Evolutionary conservation across 768 basidiomycete genomes (phyloP), one percentile per base, ranked within the genome.

Genomic region (Lactarius akahatsu): DNA sequence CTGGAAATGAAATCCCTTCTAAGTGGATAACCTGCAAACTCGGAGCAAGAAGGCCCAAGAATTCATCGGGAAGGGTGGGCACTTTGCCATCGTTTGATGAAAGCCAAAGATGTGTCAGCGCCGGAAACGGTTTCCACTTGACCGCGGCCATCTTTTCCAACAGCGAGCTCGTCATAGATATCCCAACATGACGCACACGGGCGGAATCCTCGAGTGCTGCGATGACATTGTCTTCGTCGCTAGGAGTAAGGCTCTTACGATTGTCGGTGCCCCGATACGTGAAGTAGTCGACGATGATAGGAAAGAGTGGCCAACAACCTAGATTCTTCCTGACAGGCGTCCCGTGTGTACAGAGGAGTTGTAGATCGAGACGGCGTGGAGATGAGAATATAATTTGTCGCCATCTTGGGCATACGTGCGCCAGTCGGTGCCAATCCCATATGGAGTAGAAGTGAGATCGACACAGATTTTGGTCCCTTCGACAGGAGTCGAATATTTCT

Each of bases 391-490:
- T 20, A 20, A 65, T 6, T 18, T 3, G 2, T 15, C 64, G 41
- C 64, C 64, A 65, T 50, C 59, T 56, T 45, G 23, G 41, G n/a
- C 40, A 56, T 6, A 65, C 59, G 18, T 65, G 64, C 6, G 23
- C 41, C n/a, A 65, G 43, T 34, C 8, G 20, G 16, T 30, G 32
- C 64, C 64, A 66, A 28, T 26, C 26, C 50, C 47, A 47, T 1
- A 61, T 16, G 20, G 18, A 11, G 9, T 16, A 30, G 18, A 18
- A n/a, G 55, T 20, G 28, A 26, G 16, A 34, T 20, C 30, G 4
- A 28, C 26, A 50, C 18, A 18, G 34, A 20, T 36, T 8, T 3
- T 43, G 7, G 10, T 11, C 20, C 3, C 34, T n/a, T 9, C 38
- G 50, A 52, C 6, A 45, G 52, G 28, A 63, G 18, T 59, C 34